Evolutionary conservation across 306 rosid species (phyloP), one percentile per base, ranked within the genome.

Genomic region (Crotalaria pallida): DNA sequence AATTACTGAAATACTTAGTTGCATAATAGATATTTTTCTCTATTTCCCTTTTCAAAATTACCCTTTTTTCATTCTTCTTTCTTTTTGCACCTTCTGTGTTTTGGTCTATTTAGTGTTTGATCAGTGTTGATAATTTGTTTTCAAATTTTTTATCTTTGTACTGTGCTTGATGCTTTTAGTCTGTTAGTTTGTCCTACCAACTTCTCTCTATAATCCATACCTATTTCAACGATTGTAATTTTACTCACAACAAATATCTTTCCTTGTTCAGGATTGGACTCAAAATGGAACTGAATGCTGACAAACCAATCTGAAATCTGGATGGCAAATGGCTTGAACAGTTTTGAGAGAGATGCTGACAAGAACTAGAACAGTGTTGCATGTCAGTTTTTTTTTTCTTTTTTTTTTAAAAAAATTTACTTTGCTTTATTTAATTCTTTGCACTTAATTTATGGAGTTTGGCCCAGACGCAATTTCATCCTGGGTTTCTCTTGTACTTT

Each of bases 271-370:
- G 86, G 84, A 70, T 40, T 70, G 38, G 65, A 49, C 58, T 58
- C 60, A 7, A 79, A 75, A 41, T 55, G 81, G 62, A 67, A 65
- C 65, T 75, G 77, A 71, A 38, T 62, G 66, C 47, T 16, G 15
- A 49, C 43, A 31, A 57, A 36, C 4, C 34, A 18, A 15, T 22
- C 21, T 27, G 29, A 47, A 18, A 15, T 22, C 21, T 27, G 29
- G 53, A 60, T 72, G 76, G 79, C 76, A 77, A 43, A 53, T 76
- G 82, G 80, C 82, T 77, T 58, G 75, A 73, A 80, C 85, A 80
- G 73, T 83, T 83, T 83, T 77, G 87, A 76, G 79, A 76, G 79
- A 66, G 84, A 72, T 69, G 70, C 80, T 83, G 74, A 76, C 84
- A 77, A 57, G 67, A 55, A 34, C 75, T 61, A 71, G 67, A 52